Base-by-base conservation (phyloP, 176 grass and related monocot genomes). In the Puya raimondii region DNA sequence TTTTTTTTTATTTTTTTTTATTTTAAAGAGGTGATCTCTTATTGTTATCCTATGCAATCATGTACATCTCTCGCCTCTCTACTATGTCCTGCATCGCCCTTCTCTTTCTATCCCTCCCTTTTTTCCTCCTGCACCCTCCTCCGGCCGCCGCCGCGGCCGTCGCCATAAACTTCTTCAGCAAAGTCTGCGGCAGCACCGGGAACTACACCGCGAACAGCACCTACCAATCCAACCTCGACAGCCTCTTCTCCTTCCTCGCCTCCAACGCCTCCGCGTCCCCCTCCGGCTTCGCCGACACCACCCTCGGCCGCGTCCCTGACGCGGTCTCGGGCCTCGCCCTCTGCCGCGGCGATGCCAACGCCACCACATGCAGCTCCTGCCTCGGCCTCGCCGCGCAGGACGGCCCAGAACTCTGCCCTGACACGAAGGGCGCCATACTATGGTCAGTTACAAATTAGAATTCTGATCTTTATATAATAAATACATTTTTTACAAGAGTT, bases 171-270 rank as follows among this genome's bases (percentile, higher is more conserved):
- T 9, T 20, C 56, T 59, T 59, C 0, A 2, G 10, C 56, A 2
- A 68, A 0, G 0, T 63, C 16, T 91, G 88, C 72, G 84, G 66
- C 61, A 10, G 0, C 9, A 25, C 54, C 16, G 64, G 4, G 67
- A 70, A 17, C 67, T 92, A 76, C 66, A 29, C 10, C 3, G 63
- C 65, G 1, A 81, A 88, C 77, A 81, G 67, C 76, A 76, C 63
- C 0, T 92, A 92, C 67, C 67, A 83, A 20, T 22, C 77, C 33
- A 83, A 88, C 47, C 76, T 88, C 23, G 64, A 75, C 69, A 11
- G 61, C 49, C 21, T 78, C 74, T 73, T 20, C 10, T 20, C 26
- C 33, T 42, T 42, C 33, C 33, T 42, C 33, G 33, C 33, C 33
- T 42, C 33, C 33, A 42, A 42, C 33, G 33, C 33, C 33, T 42